These are phyloP conservation scores for Rubroboletus pulcherrimus DNA, from an alignment of 768 basidiomycete genomes.

Conservation along the genomic window DNA sequence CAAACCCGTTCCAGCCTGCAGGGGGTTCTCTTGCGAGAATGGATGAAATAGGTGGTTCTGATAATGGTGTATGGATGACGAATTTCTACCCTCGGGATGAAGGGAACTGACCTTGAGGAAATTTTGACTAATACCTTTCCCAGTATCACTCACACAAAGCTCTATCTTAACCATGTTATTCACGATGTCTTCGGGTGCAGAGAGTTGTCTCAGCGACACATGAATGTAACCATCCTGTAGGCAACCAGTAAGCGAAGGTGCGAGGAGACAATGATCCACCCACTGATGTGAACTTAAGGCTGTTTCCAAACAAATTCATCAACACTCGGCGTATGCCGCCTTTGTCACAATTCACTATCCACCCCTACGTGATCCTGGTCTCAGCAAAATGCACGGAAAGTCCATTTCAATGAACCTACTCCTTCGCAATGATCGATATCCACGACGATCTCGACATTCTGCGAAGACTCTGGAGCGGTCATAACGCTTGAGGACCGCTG, in stretches of 20 bases:
- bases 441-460: slow-evolving; percentile 80
- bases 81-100: not conserved
- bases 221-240: slow-evolving; percentile 83
- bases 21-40: slow-evolving; percentile 93
- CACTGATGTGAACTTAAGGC: slow-evolving; percentile 86
- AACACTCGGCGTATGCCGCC: slow-evolving; percentile 88
- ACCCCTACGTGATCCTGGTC: slow-evolving; percentile 52
- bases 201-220: slow-evolving; percentile 73
- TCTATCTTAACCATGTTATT: slow-evolving; percentile 71
- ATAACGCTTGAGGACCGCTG: slow-evolving; percentile 42
- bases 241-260: slow-evolving; percentile 2
- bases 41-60: slow-evolving; percentile 95
- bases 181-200: slow-evolving; percentile 48
- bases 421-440: slow-evolving; percentile 73
- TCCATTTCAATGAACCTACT: slow-evolving; percentile 39
- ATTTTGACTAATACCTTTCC: slow-evolving; percentile 92
- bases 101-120: slow-evolving; percentile 68
- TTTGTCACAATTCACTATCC: slow-evolving; percentile 84
- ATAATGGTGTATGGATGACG: not conserved
- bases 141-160: slow-evolving; percentile 82
- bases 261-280: slow-evolving; percentile 20
- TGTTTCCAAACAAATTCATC: slow-evolving; percentile 95
- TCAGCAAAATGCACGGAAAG: slow-evolving; percentile 4
- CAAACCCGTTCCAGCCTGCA: slow-evolving; percentile 90
- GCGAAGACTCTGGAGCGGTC: slow-evolving; percentile 31